These are phyloP conservation scores for Hansenula sp. DNA, from an alignment of 1,139 yeast genomes.

Conservation along the genomic window DNA sequence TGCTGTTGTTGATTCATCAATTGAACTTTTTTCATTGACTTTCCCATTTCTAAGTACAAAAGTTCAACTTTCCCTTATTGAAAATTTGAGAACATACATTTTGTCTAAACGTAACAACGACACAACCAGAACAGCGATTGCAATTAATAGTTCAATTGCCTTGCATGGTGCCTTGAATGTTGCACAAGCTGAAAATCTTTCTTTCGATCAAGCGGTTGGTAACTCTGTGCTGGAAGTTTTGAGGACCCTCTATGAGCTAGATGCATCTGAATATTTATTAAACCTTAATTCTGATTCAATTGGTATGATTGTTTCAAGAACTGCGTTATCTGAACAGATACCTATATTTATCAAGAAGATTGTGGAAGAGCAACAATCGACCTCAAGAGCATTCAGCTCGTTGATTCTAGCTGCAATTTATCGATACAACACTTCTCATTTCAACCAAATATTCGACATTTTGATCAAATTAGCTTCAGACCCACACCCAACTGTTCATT, in stretches of 20 bases:
- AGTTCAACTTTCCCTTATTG: constrained; percentile 82
- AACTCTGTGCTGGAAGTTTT: constrained; percentile 55
- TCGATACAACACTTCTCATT: constrained; percentile 41
- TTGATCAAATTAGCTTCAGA: constrained; percentile 62
- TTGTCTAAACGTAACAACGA: constrained; percentile 30
- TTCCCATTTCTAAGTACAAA: constrained; percentile 75
- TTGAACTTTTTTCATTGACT: constrained; percentile 67
- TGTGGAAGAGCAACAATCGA: constrained; percentile 58
- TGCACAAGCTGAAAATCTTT: constrained; percentile 8
- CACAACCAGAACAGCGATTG: constrained; percentile 46
- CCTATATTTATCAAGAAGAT: constrained; percentile 57
- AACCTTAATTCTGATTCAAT: constrained; percentile 61
- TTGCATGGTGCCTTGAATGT: constrained; percentile 51
- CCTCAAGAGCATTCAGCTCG: constrained; percentile 60
- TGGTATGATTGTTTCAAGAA: constrained; percentile 53
- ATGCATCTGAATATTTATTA: constrained; percentile 31
- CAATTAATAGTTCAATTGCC: constrained; percentile 61
- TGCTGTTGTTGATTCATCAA: constrained; percentile 69
- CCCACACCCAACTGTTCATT: constrained; percentile 82
- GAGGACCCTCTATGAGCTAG: constrained; percentile 35
- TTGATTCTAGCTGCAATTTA: constrained; percentile 60
- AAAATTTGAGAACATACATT: constrained; percentile 63
- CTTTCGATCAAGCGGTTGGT: constrained; percentile 35
- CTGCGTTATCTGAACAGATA: constrained; percentile 44
- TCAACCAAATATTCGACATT: constrained; percentile 49